Conservation (phyloP, 78 protist genomes). For the Chrysochromulina tobinii region DNA sequence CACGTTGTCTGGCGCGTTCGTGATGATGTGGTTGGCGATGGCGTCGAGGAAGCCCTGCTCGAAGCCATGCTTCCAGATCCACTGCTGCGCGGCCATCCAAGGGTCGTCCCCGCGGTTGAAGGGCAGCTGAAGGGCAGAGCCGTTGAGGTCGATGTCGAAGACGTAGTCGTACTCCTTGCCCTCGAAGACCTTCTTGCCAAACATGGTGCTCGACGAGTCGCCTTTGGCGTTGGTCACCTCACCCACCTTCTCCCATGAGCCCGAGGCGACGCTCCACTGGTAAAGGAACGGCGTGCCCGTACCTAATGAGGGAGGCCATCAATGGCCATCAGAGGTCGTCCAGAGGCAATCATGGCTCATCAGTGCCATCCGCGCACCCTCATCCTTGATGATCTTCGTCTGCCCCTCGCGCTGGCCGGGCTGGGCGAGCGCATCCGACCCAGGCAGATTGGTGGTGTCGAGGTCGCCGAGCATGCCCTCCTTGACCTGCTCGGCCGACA, state of each 20-base stretch:
- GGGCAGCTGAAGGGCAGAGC: conserved; percentile 50
- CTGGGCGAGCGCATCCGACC: conserved; percentile 5
- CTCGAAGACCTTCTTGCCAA: conserved; percentile 27
- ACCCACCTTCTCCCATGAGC: conserved; percentile 72
- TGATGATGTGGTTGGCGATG: not conserved
- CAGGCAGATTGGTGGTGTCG: conserved; percentile 43
- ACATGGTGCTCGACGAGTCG: not conserved
- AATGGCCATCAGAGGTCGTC: no score
- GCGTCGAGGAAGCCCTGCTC: conserved; percentile 8
- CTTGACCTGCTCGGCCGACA: not conserved
- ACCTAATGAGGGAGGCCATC: not conserved
- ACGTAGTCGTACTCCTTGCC: conserved; percentile 83
- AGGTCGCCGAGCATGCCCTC: conserved; percentile 60
- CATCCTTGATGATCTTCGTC: conserved; percentile 47
- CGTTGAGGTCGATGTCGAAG: conserved; percentile 73
- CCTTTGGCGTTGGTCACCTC: conserved; percentile 59
- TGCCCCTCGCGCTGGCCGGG: conserved; percentile 69
- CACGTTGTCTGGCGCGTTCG: not conserved
- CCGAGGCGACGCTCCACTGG: conserved; percentile 41
- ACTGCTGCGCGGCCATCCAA: conserved; percentile 65
- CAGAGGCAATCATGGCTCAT: no score
- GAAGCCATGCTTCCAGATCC: conserved; percentile 44
- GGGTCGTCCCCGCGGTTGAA: conserved; percentile 74
- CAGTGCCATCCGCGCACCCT: not conserved
- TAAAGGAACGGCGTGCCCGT: not conserved